These are phyloP conservation scores for Colletotrichum sojae DNA, from an alignment of 2,329 filamentous ascomycete genomes.

Conservation along the genomic window DNA sequence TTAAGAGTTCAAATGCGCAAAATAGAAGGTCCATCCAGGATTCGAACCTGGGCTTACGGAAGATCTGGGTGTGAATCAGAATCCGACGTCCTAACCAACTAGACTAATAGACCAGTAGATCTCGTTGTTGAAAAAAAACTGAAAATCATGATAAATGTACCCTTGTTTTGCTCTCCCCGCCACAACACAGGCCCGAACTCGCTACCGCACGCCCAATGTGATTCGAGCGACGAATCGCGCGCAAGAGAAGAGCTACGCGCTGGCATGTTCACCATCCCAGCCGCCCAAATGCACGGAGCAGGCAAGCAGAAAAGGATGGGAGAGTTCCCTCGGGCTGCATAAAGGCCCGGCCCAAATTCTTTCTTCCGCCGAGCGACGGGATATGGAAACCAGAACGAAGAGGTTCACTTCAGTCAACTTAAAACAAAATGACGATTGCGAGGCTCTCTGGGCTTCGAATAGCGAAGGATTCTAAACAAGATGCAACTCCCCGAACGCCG, in stretches of 20 bases:
- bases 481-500: slow-evolving; percentile 29
- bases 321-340: too few relatives aligned
- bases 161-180: too few relatives aligned
- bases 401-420: not conserved
- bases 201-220: too few relatives aligned
- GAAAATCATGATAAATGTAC: too few relatives aligned
- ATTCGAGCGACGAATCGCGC: too few relatives aligned
- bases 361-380: not conserved
- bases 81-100: slow-evolving; percentile 42
- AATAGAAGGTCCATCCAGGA: slow-evolving; percentile 38
- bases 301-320: too few relatives aligned
- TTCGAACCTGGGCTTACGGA: slow-evolving; percentile 42
- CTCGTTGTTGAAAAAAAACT: not conserved
- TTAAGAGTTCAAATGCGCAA: not conserved
- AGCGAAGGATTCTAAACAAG: slow-evolving; percentile 3
- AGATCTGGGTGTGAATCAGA: slow-evolving; percentile 24
- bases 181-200: too few relatives aligned
- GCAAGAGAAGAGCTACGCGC: too few relatives aligned
- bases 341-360: not conserved
- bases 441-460: not conserved
- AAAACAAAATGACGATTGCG: not conserved
- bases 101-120: slow-evolving; percentile 34
- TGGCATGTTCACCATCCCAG: too few relatives aligned
- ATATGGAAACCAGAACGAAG: not conserved
- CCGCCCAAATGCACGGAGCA: too few relatives aligned